Conservation (phyloP, 2,329 filamentous ascomycete species). For the Trichoderma atrobrunneum region DNA sequence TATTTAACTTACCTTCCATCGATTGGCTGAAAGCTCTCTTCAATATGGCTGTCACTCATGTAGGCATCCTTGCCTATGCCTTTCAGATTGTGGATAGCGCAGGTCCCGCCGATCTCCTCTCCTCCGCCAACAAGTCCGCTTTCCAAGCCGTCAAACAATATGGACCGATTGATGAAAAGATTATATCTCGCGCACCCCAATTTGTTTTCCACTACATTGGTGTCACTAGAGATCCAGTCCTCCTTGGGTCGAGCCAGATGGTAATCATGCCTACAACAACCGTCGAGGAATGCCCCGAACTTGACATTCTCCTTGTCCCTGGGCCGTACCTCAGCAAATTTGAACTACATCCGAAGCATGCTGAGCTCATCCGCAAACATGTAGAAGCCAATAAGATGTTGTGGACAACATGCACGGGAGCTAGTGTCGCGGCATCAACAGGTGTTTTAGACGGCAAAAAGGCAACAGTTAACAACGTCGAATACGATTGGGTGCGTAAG, state of each 20-base stretch:
- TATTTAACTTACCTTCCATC: neutral
- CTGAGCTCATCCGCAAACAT: constrained; percentile 34
- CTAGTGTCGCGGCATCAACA: constrained; percentile 30
- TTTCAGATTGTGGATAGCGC: constrained; percentile 35
- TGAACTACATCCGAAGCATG: constrained; percentile 30
- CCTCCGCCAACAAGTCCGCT: constrained; percentile 26
- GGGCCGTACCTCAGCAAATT: constrained; percentile 31
- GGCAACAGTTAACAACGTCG: constrained; percentile 42
- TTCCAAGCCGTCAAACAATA: constrained; percentile 17
- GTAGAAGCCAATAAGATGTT: constrained; percentile 35
- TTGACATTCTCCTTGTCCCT: constrained; percentile 38
- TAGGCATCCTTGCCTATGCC: constrained; percentile 30
- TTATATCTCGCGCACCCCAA: neutral
- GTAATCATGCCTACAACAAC: constrained; percentile 31
- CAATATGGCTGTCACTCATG: constrained; percentile 25
- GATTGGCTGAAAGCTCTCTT: neutral
- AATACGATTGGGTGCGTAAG: constrained; percentile 30
- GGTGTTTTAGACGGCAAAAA: constrained; percentile 42
- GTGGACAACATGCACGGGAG: constrained; percentile 40
- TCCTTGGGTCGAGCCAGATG: constrained; percentile 16
- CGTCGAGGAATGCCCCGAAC: constrained; percentile 35
- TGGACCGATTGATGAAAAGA: neutral
- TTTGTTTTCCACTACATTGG: constrained; percentile 35
- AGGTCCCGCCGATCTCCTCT: constrained; percentile 33
- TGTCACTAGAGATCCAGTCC: constrained; percentile 29